Conservation (phyloP, 169 alveolate species). For the Eimeria tenella region DNA sequence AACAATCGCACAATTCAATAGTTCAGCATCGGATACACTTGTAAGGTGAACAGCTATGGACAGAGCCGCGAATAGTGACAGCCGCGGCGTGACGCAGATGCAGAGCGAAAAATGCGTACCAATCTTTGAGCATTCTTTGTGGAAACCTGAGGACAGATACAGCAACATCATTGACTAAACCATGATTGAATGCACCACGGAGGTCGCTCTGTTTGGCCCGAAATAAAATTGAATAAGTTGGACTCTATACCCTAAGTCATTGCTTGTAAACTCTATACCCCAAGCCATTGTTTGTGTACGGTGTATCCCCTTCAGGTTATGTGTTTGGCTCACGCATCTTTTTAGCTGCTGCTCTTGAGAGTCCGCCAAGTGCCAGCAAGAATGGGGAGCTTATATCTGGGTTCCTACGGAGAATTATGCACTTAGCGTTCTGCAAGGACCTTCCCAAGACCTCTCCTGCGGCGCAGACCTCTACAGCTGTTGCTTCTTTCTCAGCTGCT, state of each 20-base stretch:
- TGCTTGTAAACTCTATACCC: too few species aligned
- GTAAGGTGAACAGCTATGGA: too few species aligned
- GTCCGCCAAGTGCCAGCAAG: conserved; percentile 44
- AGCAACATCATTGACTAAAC: too few species aligned
- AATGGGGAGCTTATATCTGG: conserved; percentile 41
- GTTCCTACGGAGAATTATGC: not conserved
- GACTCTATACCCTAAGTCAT: too few species aligned
- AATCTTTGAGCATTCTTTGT: conserved; percentile 45
- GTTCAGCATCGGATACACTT: not conserved
- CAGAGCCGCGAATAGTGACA: too few species aligned
- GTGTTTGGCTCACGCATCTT: not conserved
- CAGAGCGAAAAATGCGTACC: not conserved
- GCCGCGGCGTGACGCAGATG: too few species aligned
- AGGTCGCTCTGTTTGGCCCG: too few species aligned
- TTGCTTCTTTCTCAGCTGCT: conserved; percentile 18
- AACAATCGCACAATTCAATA: not conserved
- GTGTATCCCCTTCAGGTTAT: too few species aligned
- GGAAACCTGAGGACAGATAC: conserved; percentile 5
- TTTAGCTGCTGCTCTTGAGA: conserved; percentile 6
- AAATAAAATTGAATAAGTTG: too few species aligned
- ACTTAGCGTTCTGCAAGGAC: conserved; percentile 40
- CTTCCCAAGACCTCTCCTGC: conserved; percentile 59
- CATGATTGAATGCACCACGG: too few species aligned
- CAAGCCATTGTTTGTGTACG: too few species aligned
- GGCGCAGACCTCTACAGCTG: conserved; percentile 62